These are phyloP conservation scores for Lineolata rhizophorae DNA, from an alignment of 495 filamentous ascomycete genomes.

Conservation along the genomic window DNA sequence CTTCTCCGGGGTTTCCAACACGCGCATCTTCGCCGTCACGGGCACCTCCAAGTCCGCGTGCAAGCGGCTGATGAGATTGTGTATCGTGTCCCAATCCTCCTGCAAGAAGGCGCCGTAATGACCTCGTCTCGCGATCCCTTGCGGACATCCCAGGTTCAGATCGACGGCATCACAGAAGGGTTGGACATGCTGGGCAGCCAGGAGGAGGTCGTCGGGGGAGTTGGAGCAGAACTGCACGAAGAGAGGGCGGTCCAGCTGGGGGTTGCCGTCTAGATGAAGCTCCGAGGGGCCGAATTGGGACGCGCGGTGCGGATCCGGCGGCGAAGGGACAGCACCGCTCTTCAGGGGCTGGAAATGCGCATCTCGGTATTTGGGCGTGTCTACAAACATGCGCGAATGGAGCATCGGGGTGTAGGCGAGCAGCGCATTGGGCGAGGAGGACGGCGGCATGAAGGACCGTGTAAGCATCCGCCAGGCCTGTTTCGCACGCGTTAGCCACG, in stretches of 20 bases:
- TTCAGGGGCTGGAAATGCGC: slow-evolving; percentile 54
- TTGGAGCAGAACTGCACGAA: slow-evolving; percentile 97
- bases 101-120: slow-evolving; percentile 90
- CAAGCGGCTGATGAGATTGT: slow-evolving; percentile 52
- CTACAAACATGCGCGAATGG: slow-evolving; percentile 65
- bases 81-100: slow-evolving; percentile 73
- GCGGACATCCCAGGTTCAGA: slow-evolving; percentile 92
- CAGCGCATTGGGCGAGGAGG: slow-evolving; percentile 23
- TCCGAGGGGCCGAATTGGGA: slow-evolving; percentile 5
- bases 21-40: slow-evolving; percentile 85
- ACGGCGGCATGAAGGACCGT: slow-evolving; percentile 60
- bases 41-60: slow-evolving; percentile 52
- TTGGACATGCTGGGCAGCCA: slow-evolving; percentile 50
- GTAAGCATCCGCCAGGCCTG: slow-evolving; percentile 92
- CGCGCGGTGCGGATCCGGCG: slow-evolving; percentile 3
- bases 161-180: slow-evolving; percentile 90
- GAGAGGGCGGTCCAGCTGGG: slow-evolving; percentile 58
- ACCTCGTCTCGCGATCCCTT: slow-evolving; percentile 78
- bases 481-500: background rate
- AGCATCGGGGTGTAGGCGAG: slow-evolving; percentile 38
- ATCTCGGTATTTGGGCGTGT: slow-evolving; percentile 50
- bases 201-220: slow-evolving; percentile 50
- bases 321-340: slow-evolving; percentile 14
- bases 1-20: slow-evolving; percentile 67
- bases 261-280: slow-evolving; percentile 64